A percentile compares a stretch with the other conserved stretches of the same genome.
phyloP scores from a whole-genome alignment of 2,329 filamentous ascomycete genomes.

The Pochonia chlamydosporia region DNA sequence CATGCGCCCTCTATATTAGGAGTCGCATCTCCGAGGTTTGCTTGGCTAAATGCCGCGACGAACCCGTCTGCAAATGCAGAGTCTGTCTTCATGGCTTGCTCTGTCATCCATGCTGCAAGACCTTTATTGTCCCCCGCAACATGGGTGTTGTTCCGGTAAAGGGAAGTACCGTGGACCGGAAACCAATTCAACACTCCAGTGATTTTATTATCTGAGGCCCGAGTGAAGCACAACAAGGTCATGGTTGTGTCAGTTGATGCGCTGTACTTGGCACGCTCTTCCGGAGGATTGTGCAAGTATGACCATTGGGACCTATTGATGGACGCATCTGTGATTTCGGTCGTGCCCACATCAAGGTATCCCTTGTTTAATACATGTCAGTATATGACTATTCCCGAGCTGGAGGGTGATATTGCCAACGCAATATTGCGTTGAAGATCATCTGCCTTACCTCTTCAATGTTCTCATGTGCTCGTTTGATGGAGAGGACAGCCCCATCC shows the following conservation, averaged over 20 bases:
- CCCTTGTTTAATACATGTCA: constrained; percentile 38
- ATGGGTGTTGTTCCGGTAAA: constrained; percentile 87
- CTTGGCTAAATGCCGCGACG: constrained; percentile 87
- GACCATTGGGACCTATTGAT: constrained; percentile 85
- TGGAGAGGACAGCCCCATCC: constrained; percentile 75
- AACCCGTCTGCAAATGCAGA: constrained; percentile 58
- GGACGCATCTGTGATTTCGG: constrained; percentile 68
- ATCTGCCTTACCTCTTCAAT: constrained; percentile 34
- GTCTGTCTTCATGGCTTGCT: constrained; percentile 57
- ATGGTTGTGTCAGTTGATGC: constrained; percentile 50
- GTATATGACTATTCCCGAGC: too few relatives aligned
- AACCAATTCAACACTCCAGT: constrained; percentile 89
- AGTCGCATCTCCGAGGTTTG: constrained; percentile 85
- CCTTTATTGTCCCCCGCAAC: constrained; percentile 94
- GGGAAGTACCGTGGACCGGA: constrained; percentile 83
- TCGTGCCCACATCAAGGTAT: constrained; percentile 63
- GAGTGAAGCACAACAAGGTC: constrained; percentile 72
- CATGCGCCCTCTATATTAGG: constrained; percentile 84
- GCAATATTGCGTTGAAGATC: not conserved
- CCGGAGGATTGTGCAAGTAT: constrained; percentile 77
- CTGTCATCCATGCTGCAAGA: constrained; percentile 79
- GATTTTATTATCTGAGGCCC: constrained; percentile 67
- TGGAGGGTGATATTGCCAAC: not conserved
- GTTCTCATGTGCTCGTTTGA: constrained; percentile 65
- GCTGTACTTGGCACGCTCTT: constrained; percentile 66